These are phyloP conservation scores for Oryza australiensis DNA, from an alignment of 176 grass and related monocot genomes.

Conservation along the genomic window DNA sequence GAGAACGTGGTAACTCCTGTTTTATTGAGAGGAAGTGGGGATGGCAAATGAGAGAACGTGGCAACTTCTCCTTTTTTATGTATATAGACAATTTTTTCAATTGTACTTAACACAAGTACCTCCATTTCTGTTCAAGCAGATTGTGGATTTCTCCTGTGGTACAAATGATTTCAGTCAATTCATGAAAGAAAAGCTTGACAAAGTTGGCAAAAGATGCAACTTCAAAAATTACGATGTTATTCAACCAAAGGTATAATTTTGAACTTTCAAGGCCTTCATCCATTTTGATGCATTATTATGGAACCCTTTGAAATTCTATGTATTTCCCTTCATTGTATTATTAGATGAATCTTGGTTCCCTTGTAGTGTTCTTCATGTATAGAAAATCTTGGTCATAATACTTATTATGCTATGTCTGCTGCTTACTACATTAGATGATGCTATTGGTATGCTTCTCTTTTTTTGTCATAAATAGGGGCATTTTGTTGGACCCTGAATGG, in stretches of 20 bases:
- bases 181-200: conserved; percentile 84
- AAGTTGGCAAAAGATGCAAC: conserved; percentile 65
- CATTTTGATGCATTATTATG: conserved; percentile 8
- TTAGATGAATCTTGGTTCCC: not conserved
- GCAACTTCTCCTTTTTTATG: no score
- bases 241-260: conserved; percentile 55
- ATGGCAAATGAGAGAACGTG: no score
- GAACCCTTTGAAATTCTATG: not conserved
- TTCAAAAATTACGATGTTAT: conserved; percentile 84
- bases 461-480: not conserved
- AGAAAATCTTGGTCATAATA: not conserved
- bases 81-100: not conserved
- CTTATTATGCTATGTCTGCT: not conserved
- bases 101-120: conserved; percentile 22
- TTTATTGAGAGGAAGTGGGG: no score
- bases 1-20: no score
- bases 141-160: conserved; percentile 82
- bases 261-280: not conserved
- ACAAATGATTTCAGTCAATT: conserved; percentile 73
- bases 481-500: not conserved
- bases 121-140: conserved; percentile 50
- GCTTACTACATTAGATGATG: not conserved
- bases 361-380: not conserved
- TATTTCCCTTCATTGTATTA: not conserved
- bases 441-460: not conserved